Evolutionary conservation across 2,329 filamentous ascomycete genomes (phyloP).

Genomic region (Delphinella strobiligena): DNA sequence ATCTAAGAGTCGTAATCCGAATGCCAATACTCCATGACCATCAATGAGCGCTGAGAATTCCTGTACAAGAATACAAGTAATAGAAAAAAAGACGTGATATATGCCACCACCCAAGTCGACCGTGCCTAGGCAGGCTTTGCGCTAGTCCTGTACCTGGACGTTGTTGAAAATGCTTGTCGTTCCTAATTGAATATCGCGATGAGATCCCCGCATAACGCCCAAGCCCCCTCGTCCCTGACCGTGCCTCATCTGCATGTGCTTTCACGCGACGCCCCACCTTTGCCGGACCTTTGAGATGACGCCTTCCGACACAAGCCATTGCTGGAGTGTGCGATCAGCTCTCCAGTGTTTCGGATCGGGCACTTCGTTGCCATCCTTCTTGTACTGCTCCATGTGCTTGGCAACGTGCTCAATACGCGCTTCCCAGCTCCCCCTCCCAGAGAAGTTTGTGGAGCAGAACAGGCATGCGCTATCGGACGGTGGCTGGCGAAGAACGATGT

Average conservation of each 20-base stretch:
- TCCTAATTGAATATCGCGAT: not conserved
- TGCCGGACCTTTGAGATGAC: constrained; percentile 16
- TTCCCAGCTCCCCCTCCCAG: constrained; percentile 59
- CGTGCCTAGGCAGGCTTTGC: too few relatives aligned
- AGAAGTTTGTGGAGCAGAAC: constrained; percentile 53
- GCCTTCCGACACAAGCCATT: constrained; percentile 28
- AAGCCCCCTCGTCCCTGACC: not conserved
- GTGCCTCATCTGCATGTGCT: not conserved
- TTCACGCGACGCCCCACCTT: not conserved
- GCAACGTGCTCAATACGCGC: constrained; percentile 80
- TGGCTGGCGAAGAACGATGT: constrained; percentile 46
- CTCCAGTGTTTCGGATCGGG: constrained; percentile 26
- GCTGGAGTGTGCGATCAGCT: constrained; percentile 19
- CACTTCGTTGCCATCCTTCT: constrained; percentile 16
- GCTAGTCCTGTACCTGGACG: too few relatives aligned
- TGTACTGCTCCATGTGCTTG: constrained; percentile 59
- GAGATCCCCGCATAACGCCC: too few relatives aligned
- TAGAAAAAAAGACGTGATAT: not conserved
- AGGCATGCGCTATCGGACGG: constrained; percentile 53
- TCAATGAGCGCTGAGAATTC: not conserved
- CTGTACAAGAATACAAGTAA: not conserved
- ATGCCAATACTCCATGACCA: not conserved
- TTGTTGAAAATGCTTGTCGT: too few relatives aligned
- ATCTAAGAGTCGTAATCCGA: not conserved
- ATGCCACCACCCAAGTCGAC: too few relatives aligned